Evolutionary conservation across 495 filamentous ascomycete species (phyloP).

Genomic region (Neurospora hispaniola): DNA sequence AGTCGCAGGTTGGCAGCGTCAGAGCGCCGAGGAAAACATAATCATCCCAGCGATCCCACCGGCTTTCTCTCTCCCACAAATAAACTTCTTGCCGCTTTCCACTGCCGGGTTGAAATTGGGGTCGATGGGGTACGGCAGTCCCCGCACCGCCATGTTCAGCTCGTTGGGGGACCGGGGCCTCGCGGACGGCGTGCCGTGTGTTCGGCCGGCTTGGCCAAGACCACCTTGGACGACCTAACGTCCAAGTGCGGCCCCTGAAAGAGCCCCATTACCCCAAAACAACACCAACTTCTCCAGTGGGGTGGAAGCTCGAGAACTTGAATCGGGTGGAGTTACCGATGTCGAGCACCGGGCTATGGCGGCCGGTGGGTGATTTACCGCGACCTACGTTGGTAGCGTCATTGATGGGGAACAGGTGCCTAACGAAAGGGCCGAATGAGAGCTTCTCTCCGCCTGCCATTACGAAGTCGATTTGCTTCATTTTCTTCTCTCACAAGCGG

Average conservation of each 20-base stretch:
- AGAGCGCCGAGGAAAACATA: background rate
- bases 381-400: background rate
- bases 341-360: background rate
- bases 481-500: background rate
- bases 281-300: background rate
- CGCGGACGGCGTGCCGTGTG: background rate
- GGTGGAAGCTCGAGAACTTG: background rate
- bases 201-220: background rate
- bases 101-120: background rate
- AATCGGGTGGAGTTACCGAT: background rate
- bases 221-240: background rate
- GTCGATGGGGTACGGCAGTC: background rate
- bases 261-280: background rate
- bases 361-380: background rate
- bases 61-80: background rate
- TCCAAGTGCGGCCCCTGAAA: background rate
- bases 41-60: background rate
- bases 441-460: too few relatives aligned
- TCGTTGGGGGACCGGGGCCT: background rate
- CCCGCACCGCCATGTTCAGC: background rate
- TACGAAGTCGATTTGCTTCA: background rate
- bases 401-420: background rate
- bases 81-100: background rate
- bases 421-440: background rate
- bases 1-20: background rate